Evolutionary conservation across 129 eudicot species (phyloP), one percentile per base, ranked within the genome.

Genomic region (Smallanthus sonchifolius): DNA sequence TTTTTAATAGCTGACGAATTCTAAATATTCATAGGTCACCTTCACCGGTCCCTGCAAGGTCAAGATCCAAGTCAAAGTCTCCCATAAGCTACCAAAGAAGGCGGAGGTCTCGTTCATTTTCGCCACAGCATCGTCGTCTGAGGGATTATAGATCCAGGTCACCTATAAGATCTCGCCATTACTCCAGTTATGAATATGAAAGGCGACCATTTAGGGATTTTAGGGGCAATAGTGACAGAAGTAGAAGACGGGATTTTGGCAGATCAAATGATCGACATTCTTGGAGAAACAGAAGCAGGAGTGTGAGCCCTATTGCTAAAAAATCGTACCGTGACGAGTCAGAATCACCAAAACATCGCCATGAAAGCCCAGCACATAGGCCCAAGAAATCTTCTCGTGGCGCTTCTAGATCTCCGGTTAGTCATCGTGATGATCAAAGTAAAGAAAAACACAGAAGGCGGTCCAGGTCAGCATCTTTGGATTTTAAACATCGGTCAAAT

Each of bases 211-310:
- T 69, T 78, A 82, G 90, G 77, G 92, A 91, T 56, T 52, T 36
- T 59, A 87, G 96, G 81, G 88, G 85, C 82, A 84, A 32, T 40
- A 73, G 83, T 85, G 92, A 84, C 67, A 78, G 93, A 79, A 73
- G 62, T 62, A 84, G 96, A 73, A 80, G 99, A 77, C 74, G 92
- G 19, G 97, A 90, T 20, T 77, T 68, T 13, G 83, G 78, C 71
- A 83, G 96, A 69, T 80, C 83, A 14, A 74, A 64, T 43, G 94
- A 87, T 70, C 84, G 88, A 10, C 85, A 74, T 69, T 81, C 92
- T 48, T 86, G 96, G 81, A 88, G 96, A 81, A 86, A 91, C 49
- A 88, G 88, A 80, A 91, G 97, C 84, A 69, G 99, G 83, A 95
- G 97, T 72, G 49, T 67, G 44, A 91, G 93, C 65, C 99, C 98